Base-by-base conservation (phyloP, 768 basidiomycete genomes). In the Candolleomyces aberdarensis region DNA sequence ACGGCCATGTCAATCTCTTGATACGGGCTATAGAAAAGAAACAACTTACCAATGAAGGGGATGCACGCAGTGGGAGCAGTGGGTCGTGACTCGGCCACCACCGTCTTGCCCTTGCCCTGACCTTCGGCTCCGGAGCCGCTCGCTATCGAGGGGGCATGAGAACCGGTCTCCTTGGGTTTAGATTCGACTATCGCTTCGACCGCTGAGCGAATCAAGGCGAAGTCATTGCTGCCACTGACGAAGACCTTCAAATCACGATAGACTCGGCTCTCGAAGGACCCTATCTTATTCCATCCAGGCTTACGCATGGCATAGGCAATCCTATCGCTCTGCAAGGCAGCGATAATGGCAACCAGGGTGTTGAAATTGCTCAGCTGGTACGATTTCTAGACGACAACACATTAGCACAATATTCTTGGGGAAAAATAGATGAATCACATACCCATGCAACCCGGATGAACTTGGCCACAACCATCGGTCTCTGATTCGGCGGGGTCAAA, bases 361-460 rank as follows among this genome's bases (percentile, higher is more conserved):
- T 86, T 84, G 74, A 90, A 93, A 75, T 89, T 95, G 69, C 83
- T 87, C 62, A 87, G 78, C 19, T 77, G 74, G 70, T 92, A 96
- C 32, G 86, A 86, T 85, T 93, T 92, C 94, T 96, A 69, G 20
- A 55, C 32, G 11, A 22, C 11, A 15, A 20, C 14, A 22, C n/a
- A 50, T 62, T 2, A 63, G 46, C 40, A 46, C 20, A 40, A n/a
- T n/a, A 41, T 36, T 58, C 15, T 3, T 17, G 17, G 5, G 32
- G 10, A 36, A 62, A 15, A 61, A 43, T 63, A 50, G 39, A 5
- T 46, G 40, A 39, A 26, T 8, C 11, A 76, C 88, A 70, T 65
- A 94, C 93, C 81, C 86, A 93, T 43, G 94, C 94, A 59, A 96
- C 77, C 46, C 92, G 86, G 62, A 96, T 86, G 70, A 96, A 89